Evolutionary conservation across 129 eudicot species (phyloP).

Genomic region (Tagetes erecta): DNA sequence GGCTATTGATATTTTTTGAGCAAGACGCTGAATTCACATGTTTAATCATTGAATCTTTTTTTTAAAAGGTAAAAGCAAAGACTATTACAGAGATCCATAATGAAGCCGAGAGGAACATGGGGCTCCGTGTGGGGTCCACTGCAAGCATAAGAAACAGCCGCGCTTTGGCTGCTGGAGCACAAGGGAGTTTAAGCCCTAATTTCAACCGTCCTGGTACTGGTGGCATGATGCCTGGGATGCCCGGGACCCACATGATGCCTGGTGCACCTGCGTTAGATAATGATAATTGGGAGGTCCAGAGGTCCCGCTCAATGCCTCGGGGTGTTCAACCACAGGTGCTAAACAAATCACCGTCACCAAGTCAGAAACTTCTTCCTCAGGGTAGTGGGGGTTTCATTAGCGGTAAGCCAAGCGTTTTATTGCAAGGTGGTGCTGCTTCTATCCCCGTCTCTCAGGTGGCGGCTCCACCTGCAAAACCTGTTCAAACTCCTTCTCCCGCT

Average conservation of each 20-base stretch:
- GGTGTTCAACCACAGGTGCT: slow-evolving; percentile 54
- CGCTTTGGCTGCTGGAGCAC: slow-evolving; percentile 28
- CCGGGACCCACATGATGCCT: slow-evolving; percentile 87
- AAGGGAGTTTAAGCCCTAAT: slow-evolving; percentile 46
- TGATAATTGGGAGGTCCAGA: slow-evolving; percentile 78
- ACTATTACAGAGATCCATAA: slow-evolving; percentile 77
- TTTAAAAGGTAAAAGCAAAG: slow-evolving; percentile 69
- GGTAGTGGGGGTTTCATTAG: slow-evolving; percentile 62
- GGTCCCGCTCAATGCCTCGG: slow-evolving; percentile 68
- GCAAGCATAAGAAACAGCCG: slow-evolving; percentile 59
- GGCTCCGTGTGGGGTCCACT: slow-evolving; percentile 74
- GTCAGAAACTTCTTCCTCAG: slow-evolving; percentile 69
- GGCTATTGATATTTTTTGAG: too few relatives aligned
- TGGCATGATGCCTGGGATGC: slow-evolving; percentile 98
- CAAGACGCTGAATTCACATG: background rate
- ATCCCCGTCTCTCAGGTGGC: slow-evolving; percentile 38
- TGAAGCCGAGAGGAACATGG: slow-evolving; percentile 78
- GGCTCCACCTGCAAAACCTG: slow-evolving; percentile 30
- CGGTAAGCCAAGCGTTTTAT: slow-evolving; percentile 69
- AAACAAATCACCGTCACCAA: slow-evolving; percentile 58
- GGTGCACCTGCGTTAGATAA: slow-evolving; percentile 72
- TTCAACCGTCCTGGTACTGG: slow-evolving; percentile 84
- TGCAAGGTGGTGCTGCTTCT: slow-evolving; percentile 60
- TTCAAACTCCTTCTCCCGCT: slow-evolving; percentile 34
- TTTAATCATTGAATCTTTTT: background rate